phyloP scores from a whole-genome alignment of 2,329 filamentous ascomycete species.

The Graphiopsis chlorocephala region DNA sequence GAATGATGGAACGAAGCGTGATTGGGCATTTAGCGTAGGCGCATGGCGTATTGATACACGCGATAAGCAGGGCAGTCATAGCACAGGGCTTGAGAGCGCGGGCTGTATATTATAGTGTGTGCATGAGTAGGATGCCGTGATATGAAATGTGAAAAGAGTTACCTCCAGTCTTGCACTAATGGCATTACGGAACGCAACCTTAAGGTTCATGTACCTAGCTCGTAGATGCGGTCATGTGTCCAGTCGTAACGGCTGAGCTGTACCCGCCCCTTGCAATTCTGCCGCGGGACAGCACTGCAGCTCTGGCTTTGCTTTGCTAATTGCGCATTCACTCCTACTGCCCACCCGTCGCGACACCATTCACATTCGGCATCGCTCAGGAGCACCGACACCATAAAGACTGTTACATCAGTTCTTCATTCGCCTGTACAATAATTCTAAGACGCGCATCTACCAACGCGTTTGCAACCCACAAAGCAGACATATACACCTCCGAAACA shows the following conservation, averaged over 20 bases:
- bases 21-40: constrained; percentile 15
- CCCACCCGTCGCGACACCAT: not conserved
- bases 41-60: constrained; percentile 14
- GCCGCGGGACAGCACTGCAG: not conserved
- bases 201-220: too few relatives aligned
- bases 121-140: not conserved
- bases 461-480: not conserved
- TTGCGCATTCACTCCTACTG: not conserved
- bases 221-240: not conserved
- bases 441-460: not conserved
- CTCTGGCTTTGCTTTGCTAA: not conserved
- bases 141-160: not conserved
- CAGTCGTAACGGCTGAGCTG: not conserved
- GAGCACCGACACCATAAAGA: not conserved
- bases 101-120: constrained; percentile 11
- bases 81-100: constrained; percentile 5
- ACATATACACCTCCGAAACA: constrained; percentile 7
- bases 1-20: constrained; percentile 22
- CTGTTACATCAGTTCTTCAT: not conserved
- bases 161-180: not conserved
- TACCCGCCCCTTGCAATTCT: not conserved
- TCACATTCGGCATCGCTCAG: not conserved
- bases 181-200: not conserved
- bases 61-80: constrained; percentile 6
- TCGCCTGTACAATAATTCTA: not conserved